These are phyloP conservation scores for Plasmodium gallinaceum DNA, from an alignment of 169 alveolate genomes.

Conservation along the genomic window DNA sequence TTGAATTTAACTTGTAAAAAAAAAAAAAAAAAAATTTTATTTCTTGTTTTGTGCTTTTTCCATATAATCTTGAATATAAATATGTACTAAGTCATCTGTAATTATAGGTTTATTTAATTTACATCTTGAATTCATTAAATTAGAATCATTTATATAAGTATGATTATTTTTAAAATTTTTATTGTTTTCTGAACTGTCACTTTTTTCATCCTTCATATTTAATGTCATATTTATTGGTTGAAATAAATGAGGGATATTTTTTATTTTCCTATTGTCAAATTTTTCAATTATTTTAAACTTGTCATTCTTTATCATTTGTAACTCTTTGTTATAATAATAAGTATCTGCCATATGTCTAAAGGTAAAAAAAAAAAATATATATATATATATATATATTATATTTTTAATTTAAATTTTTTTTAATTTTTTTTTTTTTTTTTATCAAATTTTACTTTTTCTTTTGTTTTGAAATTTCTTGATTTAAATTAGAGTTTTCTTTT, in stretches of 20 bases:
- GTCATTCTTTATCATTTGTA: constrained; percentile 53
- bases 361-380: constrained; percentile 2
- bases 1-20: no score
- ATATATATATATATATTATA: constrained; percentile 10
- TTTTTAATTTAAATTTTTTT: background rate
- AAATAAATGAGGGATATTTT: constrained; percentile 51
- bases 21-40: background rate
- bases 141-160: background rate
- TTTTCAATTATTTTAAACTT: constrained; percentile 68
- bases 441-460: constrained; percentile 40
- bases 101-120: constrained; percentile 1
- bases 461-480: constrained; percentile 49
- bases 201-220: background rate
- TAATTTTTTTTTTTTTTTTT: background rate
- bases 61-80: constrained; percentile 69
- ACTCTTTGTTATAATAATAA: constrained; percentile 43
- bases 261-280: constrained; percentile 35
- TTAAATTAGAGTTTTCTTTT: constrained; percentile 43
- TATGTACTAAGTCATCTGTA: constrained; percentile 55
- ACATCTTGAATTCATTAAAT: constrained; percentile 7
- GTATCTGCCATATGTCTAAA: constrained; percentile 57
- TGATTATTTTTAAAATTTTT: background rate
- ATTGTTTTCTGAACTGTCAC: background rate
- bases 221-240: constrained; percentile 53
- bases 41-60: constrained; percentile 28